These are phyloP conservation scores for Penicillium sp. DNA, from an alignment of 2,329 filamentous ascomycete species.

Conservation along the genomic window DNA sequence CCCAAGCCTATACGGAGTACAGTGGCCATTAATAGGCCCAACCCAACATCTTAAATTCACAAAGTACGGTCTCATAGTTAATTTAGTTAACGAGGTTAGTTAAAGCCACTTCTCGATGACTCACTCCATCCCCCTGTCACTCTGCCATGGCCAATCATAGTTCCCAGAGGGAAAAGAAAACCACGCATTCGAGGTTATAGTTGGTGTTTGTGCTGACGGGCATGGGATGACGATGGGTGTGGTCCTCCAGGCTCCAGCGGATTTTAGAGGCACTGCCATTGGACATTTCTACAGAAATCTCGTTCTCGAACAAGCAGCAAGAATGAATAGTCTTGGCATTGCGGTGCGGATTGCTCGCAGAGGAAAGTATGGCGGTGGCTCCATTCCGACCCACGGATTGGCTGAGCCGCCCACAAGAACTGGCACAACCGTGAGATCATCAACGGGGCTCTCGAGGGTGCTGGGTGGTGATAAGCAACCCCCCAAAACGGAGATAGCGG, in stretches of 20 bases:
- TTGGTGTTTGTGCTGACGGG: neutral
- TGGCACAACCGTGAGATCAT: neutral
- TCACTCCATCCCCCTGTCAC: neutral
- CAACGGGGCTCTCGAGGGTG: neutral
- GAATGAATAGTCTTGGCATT: neutral
- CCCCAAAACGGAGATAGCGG: constrained; percentile 12
- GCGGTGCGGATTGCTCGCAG: neutral
- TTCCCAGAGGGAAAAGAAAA: neutral
- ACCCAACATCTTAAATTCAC: too few species aligned
- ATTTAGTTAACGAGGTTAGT: neutral
- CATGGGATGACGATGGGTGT: neutral
- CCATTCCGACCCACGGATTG: constrained; percentile 1
- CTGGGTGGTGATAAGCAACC: constrained; percentile 10
- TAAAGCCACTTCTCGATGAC: neutral
- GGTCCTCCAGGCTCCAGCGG: too few species aligned
- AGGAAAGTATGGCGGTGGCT: neutral
- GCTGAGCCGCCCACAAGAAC: neutral
- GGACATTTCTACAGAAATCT: neutral
- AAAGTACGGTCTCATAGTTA: too few species aligned
- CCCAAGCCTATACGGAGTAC: too few species aligned
- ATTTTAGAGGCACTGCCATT: neutral
- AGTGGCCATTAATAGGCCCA: too few species aligned
- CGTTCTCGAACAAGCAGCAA: neutral
- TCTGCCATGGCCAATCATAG: neutral
- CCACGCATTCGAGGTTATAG: neutral